Conservation (phyloP, 2,329 filamentous ascomycete genomes). For the Arachnomyces sp. region DNA sequence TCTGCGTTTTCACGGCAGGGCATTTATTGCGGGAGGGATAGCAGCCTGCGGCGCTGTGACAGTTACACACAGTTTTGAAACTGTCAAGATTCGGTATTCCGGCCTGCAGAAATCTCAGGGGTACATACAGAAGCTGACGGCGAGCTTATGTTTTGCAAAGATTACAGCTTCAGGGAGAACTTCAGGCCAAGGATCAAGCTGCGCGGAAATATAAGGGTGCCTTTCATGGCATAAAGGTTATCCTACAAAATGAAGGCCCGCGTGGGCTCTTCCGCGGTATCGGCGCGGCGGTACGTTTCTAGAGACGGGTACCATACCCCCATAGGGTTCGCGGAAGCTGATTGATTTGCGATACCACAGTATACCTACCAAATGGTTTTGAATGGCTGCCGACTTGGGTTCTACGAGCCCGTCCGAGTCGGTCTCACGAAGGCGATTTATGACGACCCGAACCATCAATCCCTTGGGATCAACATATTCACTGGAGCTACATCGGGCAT, state of each 20-base stretch:
- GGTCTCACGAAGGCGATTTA: conserved; percentile 62
- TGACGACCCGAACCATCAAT: conserved; percentile 67
- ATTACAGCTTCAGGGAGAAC: conserved; percentile 92
- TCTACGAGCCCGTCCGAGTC: conserved; percentile 90
- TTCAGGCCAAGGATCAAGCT: conserved; percentile 77
- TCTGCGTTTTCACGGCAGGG: conserved; percentile 40
- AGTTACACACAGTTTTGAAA: conserved; percentile 96
- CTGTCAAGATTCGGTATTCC: conserved; percentile 87
- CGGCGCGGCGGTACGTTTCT: conserved; percentile 60
- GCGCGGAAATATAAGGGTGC: conserved; percentile 86
- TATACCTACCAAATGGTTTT: conserved; percentile 95
- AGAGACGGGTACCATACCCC: conserved; percentile 8
- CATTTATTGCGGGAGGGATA: conserved; percentile 92
- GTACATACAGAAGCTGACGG: background rate
- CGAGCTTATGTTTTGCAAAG: conserved; percentile 40
- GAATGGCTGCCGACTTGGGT: conserved; percentile 91
- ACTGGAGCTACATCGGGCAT: conserved; percentile 83
- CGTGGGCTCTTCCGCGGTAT: conserved; percentile 81
- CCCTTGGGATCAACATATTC: conserved; percentile 85
- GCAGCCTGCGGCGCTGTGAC: conserved; percentile 96
- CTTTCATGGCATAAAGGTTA: conserved; percentile 82
- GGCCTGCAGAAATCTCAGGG: background rate
- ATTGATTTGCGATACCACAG: conserved; percentile 24
- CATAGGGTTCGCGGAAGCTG: conserved; percentile 1
- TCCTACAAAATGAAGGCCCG: conserved; percentile 82